Conservation (phyloP, 768 basidiomycete genomes). For the Boletus pseudo-olivaceus region DNA sequence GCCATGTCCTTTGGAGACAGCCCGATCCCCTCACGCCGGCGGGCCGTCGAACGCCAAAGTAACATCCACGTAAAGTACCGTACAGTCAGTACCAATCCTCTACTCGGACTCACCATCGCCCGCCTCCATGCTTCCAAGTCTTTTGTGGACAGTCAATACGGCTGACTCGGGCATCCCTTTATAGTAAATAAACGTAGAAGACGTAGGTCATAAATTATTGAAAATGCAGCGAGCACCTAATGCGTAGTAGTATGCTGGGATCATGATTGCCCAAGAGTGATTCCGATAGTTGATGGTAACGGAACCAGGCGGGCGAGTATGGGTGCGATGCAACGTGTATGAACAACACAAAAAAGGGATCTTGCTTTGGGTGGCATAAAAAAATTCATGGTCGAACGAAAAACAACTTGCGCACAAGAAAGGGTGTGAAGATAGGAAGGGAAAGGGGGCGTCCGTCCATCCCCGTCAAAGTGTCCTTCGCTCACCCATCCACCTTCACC, state of each 20-base stretch:
- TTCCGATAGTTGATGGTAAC: neutral
- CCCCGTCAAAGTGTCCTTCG: neutral
- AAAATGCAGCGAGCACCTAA: neutral
- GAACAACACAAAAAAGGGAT: neutral
- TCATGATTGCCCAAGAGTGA: neutral
- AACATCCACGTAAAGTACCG: neutral
- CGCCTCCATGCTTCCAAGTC: neutral
- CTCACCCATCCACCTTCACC: neutral
- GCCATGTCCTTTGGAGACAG: no score
- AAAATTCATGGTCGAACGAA: neutral
- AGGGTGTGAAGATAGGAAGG: neutral
- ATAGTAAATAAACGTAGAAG: neutral
- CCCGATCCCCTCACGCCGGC: no score
- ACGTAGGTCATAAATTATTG: neutral
- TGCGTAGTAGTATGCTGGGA: neutral
- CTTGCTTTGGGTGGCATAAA: neutral
- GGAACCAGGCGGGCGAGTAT: neutral
- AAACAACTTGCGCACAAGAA: neutral
- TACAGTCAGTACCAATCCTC: neutral
- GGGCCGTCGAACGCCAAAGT: no score
- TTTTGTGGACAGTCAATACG: neutral
- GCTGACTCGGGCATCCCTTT: neutral
- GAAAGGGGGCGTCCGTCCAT: neutral
- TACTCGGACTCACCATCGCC: neutral
- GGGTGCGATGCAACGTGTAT: neutral